These are phyloP conservation scores for Racocetra persica DNA, from an alignment of 371 early-diverging fungal species.

Conservation along the genomic window DNA sequence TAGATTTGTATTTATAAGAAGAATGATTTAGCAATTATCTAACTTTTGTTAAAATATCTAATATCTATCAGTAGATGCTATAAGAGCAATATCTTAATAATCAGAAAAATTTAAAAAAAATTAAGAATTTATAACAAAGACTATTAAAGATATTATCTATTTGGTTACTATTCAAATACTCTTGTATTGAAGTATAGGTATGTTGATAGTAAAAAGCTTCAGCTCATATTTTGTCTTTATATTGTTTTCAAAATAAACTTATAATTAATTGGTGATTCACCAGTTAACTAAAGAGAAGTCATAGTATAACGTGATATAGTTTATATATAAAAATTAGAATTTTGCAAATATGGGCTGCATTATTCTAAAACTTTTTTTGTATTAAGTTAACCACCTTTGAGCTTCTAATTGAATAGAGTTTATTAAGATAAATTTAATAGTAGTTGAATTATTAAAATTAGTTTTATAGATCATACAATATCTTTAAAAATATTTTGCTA, in stretches of 20 bases:
- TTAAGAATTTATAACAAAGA: neutral
- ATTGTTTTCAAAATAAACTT: neutral
- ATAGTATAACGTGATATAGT: too few relatives aligned
- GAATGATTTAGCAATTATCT: neutral
- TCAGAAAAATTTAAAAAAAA: neutral
- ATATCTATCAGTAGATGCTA: neutral
- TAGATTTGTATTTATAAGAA: neutral
- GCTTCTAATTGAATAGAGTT: too few relatives aligned
- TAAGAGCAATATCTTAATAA: neutral
- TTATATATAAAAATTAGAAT: too few relatives aligned
- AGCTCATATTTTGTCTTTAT: neutral
- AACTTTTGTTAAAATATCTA: neutral
- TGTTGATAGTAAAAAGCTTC: neutral
- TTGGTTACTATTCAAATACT: neutral
- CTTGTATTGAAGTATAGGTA: neutral
- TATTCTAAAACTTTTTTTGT: too few relatives aligned
- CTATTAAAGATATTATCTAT: conserved; percentile 3
- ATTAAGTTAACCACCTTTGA: too few relatives aligned
- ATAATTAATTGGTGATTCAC: neutral
- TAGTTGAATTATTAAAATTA: too few relatives aligned
- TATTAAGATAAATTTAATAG: too few relatives aligned
- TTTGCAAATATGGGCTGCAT: too few relatives aligned
- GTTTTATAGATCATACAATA: too few relatives aligned
- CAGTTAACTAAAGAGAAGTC: too few relatives aligned
- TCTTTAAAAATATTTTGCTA: too few relatives aligned